Base-by-base conservation (phyloP, 306 rosid genomes). In the Cotoneaster glaucophyllus region DNA sequence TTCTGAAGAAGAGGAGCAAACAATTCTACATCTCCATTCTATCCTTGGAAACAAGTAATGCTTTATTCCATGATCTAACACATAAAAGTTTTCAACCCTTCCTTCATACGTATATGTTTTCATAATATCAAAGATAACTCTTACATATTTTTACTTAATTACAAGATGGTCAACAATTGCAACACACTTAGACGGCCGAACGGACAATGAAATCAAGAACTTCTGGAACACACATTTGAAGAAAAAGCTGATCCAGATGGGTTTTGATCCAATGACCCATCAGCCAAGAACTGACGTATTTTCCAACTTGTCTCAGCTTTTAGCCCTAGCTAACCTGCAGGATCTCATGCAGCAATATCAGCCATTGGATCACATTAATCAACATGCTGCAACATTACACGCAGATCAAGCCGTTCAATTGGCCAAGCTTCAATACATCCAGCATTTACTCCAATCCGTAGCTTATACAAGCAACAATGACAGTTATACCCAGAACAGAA, bases 211-310 rank as follows among this genome's bases (percentile, higher is more conserved):
- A 77, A 90, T 92, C 14, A 92, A 92, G 81, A 92, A 92, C 68
- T 92, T 90, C 86, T 92, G 97, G 97, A 92, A 92, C 54, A 92
- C 97, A 6, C 97, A 92, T 77, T 67, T 92, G 64, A 92, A 87
- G 91, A 92, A 92, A 68, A 92, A 90, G 85, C 74, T 92, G 43
- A 90, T 90, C 81, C 96, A 88, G 82, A 92, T 92, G 97, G 97
- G 97, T n/a, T 85, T 90, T 64, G 97, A 92, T 84, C 96, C 97
- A 84, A 86, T 85, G 90, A 92, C 96, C 28, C 97, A 92, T 71
- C 96, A 89, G n/a, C 97, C 97, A 50, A 88, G 96, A 86, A 86
- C 91, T 14, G 96, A 92, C 74, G 90, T 88, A 32, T 84, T 89
- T 79, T 84, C 90, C 52, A 85, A 69, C 77, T 70, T 90, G 77